Conservation (phyloP, 225 moss, liverwort and hornwort species). For the Lunularia cruciata region DNA sequence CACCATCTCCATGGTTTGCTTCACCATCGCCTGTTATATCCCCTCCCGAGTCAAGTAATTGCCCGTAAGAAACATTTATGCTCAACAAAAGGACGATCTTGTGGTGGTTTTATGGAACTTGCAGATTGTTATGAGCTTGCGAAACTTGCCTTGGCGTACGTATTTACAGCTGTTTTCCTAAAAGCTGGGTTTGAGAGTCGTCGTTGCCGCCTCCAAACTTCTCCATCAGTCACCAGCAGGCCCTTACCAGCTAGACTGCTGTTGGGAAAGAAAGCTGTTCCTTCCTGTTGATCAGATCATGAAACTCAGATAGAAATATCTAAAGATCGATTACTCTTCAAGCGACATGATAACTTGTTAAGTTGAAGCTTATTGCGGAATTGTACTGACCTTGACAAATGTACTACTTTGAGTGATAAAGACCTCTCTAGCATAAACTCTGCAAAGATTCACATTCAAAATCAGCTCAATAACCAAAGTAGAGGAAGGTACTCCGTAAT, state of each 20-base stretch:
- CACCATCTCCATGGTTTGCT: constrained; percentile 51
- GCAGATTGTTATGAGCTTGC: background rate
- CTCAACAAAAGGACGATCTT: background rate
- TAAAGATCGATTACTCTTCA: no score
- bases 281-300: no score
- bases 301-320: no score
- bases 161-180: constrained; percentile 53
- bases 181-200: constrained; percentile 76
- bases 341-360: no score
- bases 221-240: constrained; percentile 70
- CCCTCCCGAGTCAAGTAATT: background rate
- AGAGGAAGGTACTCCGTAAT: no score
- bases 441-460: constrained; percentile 25
- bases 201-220: constrained; percentile 77
- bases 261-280: constrained; percentile 76
- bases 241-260: constrained; percentile 77
- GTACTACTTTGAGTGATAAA: constrained; percentile 60
- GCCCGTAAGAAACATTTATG: background rate
- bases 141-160: constrained; percentile 53
- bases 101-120: background rate
- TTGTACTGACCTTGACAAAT: constrained; percentile 56
- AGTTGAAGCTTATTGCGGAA: no score
- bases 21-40: constrained; percentile 59
- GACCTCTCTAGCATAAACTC: constrained; percentile 58
- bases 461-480: background rate